Conservation (phyloP, 1,284 basidiomycete genomes). For the Coniferiporia weirii region DNA sequence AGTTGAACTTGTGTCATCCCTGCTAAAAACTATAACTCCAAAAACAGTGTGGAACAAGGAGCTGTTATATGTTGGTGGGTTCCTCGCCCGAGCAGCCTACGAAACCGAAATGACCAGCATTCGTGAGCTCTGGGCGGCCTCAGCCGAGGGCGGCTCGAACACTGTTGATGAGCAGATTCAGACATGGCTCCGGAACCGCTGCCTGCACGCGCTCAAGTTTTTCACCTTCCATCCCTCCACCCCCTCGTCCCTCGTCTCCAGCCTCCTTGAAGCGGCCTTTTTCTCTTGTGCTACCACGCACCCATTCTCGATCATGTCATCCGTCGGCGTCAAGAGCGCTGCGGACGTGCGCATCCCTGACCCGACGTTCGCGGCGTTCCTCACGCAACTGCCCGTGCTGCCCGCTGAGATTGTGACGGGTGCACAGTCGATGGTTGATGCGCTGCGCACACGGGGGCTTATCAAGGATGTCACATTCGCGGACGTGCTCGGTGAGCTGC, state of each 20-base stretch:
- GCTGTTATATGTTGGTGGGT: conserved; percentile 78
- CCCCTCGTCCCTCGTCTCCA: conserved; percentile 81
- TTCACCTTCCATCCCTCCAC: conserved; percentile 87
- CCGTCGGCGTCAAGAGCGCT: conserved; percentile 68
- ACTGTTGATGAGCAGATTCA: conserved; percentile 35
- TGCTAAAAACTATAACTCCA: background rate
- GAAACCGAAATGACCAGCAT: conserved; percentile 76
- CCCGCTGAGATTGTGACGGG: conserved; percentile 60
- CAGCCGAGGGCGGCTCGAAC: conserved; percentile 27
- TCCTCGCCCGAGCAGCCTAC: conserved; percentile 79
- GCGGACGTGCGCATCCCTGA: conserved; percentile 78
- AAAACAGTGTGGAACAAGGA: conserved; percentile 83
- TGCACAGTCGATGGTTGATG: conserved; percentile 61
- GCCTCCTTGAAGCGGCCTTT: conserved; percentile 76
- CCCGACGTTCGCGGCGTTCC: conserved; percentile 66
- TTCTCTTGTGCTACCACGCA: conserved; percentile 57
- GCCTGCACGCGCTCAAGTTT: conserved; percentile 83
- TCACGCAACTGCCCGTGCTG: conserved; percentile 77
- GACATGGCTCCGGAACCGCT: conserved; percentile 53
- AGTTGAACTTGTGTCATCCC: conserved; percentile 21
- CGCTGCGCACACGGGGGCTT: conserved; percentile 63
- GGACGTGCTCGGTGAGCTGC: conserved; percentile 83
- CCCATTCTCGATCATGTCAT: conserved; percentile 75
- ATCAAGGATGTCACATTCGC: conserved; percentile 81
- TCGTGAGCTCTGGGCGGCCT: conserved; percentile 50